A percentile compares a stretch with the other conserved stretches of the same genome.
Evolutionary conservation across 805 yeast species (phyloP).

Genomic region (Suhomyces sp.): DNA sequence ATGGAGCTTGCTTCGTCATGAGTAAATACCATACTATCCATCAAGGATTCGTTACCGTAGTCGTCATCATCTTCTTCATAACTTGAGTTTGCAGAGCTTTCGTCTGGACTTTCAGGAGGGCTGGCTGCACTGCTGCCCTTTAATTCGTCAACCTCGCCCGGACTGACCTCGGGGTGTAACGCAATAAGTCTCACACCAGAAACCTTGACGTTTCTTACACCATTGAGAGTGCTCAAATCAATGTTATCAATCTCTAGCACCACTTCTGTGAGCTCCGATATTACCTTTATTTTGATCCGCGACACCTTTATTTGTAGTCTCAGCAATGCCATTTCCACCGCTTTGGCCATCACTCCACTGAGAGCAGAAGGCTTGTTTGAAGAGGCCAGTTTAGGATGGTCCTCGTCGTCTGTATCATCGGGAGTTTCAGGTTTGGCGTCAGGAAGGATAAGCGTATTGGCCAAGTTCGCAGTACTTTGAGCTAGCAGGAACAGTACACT

Average conservation of each 20-base stretch:
- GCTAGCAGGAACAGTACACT: slow-evolving; percentile 53
- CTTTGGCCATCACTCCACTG: slow-evolving; percentile 57
- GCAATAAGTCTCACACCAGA: slow-evolving; percentile 40
- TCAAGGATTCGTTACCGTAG: slow-evolving; percentile 37
- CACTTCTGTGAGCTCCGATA: slow-evolving; percentile 44
- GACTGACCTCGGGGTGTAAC: slow-evolving; percentile 38
- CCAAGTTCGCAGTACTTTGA: slow-evolving; percentile 72
- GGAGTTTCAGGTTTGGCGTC: slow-evolving; percentile 12
- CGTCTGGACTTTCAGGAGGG: not conserved
- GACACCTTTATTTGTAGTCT: slow-evolving; percentile 52
- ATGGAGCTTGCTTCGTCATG: slow-evolving; percentile 68
- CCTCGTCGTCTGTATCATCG: slow-evolving; percentile 13
- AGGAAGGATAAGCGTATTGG: slow-evolving; percentile 47
- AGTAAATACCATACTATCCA: slow-evolving; percentile 62
- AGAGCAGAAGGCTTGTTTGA: slow-evolving; percentile 35
- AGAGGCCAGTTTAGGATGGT: slow-evolving; percentile 12
- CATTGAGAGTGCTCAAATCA: slow-evolving; percentile 42
- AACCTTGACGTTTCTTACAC: slow-evolving; percentile 41
- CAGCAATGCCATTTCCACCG: slow-evolving; percentile 65
- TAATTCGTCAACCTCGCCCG: slow-evolving; percentile 20
- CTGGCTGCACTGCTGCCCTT: not conserved
- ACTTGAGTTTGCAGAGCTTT: not conserved
- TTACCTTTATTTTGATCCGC: slow-evolving; percentile 46
- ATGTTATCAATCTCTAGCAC: slow-evolving; percentile 30
- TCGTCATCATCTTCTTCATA: slow-evolving; percentile 7